Conservation (phyloP, 805 yeast genomes). For the Metschnikowia vanudenii region DNA sequence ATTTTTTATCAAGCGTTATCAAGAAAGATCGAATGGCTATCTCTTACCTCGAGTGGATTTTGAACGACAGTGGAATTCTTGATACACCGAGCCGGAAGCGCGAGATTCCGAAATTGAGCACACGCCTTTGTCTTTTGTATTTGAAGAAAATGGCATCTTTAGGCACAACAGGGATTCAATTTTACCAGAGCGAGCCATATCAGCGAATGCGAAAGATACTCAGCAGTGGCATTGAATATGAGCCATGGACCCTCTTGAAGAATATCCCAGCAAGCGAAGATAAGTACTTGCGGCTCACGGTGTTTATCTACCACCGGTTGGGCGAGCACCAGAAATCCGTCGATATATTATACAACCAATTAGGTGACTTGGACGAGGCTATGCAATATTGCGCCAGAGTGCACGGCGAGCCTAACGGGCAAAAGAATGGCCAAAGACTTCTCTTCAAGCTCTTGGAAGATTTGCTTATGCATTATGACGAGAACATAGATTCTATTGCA, state of each 20-base stretch:
- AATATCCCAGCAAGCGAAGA: conserved; percentile 34
- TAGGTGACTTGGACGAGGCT: conserved; percentile 58
- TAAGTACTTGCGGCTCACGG: conserved; percentile 44
- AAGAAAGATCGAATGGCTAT: conserved; percentile 26
- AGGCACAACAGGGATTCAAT: conserved; percentile 10
- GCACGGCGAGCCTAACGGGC: conserved; percentile 32
- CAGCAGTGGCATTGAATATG: conserved; percentile 30
- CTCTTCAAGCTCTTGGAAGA: conserved; percentile 53
- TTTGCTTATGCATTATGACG: conserved; percentile 39
- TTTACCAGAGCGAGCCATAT: conserved; percentile 22
- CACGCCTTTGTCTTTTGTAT: conserved; percentile 35
- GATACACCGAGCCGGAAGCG: conserved; percentile 19
- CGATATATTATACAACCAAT: conserved; percentile 55
- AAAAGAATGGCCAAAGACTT: conserved; percentile 39
- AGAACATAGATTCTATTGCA: conserved; percentile 37
- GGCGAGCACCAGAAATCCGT: conserved; percentile 64
- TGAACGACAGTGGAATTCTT: conserved; percentile 35
- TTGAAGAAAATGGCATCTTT: conserved; percentile 24
- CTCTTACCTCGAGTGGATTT: conserved; percentile 47
- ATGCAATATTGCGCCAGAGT: conserved; percentile 57
- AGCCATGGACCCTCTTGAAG: conserved; percentile 37
- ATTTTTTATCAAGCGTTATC: conserved; percentile 40
- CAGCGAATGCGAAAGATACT: conserved; percentile 35
- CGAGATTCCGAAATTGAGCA: conserved; percentile 30
- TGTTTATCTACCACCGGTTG: conserved; percentile 56